Conservation (phyloP, 805 yeast genomes). For the Dipodascus geniculatus region DNA sequence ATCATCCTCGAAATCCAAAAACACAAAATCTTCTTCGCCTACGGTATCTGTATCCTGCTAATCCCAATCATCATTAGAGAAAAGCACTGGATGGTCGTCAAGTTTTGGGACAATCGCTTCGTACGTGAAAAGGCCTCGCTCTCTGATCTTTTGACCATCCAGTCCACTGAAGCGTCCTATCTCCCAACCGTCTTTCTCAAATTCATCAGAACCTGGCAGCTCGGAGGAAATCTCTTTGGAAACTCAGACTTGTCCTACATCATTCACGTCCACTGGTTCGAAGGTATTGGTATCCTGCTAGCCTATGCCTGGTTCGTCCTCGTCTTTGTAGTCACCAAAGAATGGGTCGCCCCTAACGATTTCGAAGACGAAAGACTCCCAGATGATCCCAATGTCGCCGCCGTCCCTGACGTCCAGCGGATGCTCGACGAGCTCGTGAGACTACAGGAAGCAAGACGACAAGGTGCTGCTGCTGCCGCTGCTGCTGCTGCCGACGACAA, state of each 20-base stretch:
- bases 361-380: not conserved
- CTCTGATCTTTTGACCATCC: not conserved
- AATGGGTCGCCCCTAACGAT: not conserved
- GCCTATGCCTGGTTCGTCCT: not conserved
- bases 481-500: conserved; percentile 6
- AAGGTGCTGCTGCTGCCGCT: not conserved
- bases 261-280: not conserved
- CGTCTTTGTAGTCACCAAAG: not conserved
- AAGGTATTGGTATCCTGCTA: not conserved
- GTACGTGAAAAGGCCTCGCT: not conserved
- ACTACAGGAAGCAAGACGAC: not conserved
- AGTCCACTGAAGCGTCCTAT: not conserved
- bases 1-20: not conserved
- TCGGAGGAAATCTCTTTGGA: not conserved
- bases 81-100: not conserved
- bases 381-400: conserved; percentile 1
- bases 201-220: not conserved
- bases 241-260: not conserved
- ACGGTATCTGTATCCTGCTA: conserved; percentile 4
- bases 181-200: not conserved
- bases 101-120: not conserved
- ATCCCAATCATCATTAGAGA: not conserved
- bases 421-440: not conserved
- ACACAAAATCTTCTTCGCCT: not conserved
- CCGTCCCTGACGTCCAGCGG: conserved; percentile 12